Evolutionary conservation across 805 yeast genomes (phyloP), one percentile per base, ranked within the genome.

Genomic region (Starmera quercuum): DNA sequence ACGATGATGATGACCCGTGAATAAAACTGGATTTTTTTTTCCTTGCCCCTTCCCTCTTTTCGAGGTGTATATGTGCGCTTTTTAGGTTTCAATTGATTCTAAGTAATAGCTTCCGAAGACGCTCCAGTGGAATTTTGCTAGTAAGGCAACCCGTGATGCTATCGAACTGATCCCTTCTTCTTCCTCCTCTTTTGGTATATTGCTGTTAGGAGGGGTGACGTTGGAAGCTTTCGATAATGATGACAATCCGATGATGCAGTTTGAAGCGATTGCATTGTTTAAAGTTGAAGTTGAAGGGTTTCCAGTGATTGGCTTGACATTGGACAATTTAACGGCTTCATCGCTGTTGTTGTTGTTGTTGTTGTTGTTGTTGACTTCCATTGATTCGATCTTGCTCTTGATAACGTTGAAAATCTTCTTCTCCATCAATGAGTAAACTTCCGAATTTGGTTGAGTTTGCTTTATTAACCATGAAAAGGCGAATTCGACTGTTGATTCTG

Each of bases 371-470:
- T 32, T 15, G 5, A 21, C 20, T 17, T 14, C 27, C 22, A 27
- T 27, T 11, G 30, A 8, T n/a, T 25, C 10, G 29, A 68, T 66
- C 27, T 41, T 53, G 20, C 51, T 52, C 36, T 48, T 56, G 49
- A 76, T 59, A 36, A 67, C 71, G 43, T 68, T 66, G 56, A 78
- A 76, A 13, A 75, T 67, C 42, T 78, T 75, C 25, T 67, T 66
- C 57, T 85, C 95, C 69, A 86, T 65, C 31, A 84, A 65, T 6
- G 79, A 78, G 52, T 85, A 85, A 26, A 85, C 82, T 33, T 73
- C 78, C 7, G 90, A 77, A 39, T 65, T 65, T 31, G 95, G 95
- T 58, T 85, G 95, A 10, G 88, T 81, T 58, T 86, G 95, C 51
- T 80, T 83, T 31, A 82, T 65, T 30, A 86, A 66, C 95, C 95